These are phyloP conservation scores for Turnera subulata DNA, from an alignment of 345 rosid species.

Conservation along the genomic window DNA sequence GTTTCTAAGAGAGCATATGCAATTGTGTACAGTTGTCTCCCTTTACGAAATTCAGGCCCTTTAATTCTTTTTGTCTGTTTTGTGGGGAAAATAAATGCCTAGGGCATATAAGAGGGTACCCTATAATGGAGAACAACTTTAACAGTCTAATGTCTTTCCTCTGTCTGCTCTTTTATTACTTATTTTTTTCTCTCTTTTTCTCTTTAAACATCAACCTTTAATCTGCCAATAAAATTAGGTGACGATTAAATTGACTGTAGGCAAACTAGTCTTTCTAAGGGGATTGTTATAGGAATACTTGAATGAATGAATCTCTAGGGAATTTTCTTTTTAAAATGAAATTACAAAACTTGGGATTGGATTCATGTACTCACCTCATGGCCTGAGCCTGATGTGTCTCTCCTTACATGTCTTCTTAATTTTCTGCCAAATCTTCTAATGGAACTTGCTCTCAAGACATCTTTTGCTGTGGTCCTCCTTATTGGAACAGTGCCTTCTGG, in stretches of 20 bases:
- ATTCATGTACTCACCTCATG: conserved; percentile 21
- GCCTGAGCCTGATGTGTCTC: conserved; percentile 25
- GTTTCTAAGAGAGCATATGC: no score
- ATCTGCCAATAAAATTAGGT: not conserved
- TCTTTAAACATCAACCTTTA: not conserved
- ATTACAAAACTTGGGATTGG: not conserved
- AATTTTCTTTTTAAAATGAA: not conserved
- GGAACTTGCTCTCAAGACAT: conserved; percentile 25
- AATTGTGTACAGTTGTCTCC: no score
- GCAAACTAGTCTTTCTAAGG: not conserved
- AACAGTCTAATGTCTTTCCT: not conserved
- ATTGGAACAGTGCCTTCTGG: conserved; percentile 35
- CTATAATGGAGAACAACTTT: not conserved
- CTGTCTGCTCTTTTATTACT: not conserved
- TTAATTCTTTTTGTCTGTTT: not conserved
- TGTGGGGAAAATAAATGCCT: conserved; percentile 9
- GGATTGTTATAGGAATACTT: not conserved
- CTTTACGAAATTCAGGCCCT: not conserved
- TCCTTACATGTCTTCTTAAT: conserved; percentile 22
- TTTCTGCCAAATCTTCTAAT: conserved; percentile 25
- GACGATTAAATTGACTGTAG: not conserved
- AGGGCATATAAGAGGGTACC: conserved; percentile 1
- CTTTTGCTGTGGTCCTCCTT: conserved; percentile 22
- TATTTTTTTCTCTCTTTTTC: not conserved
- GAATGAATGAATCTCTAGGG: not conserved